Base-by-base conservation (phyloP, 345 rosid species). In the Lagerstroemia speciosa region DNA sequence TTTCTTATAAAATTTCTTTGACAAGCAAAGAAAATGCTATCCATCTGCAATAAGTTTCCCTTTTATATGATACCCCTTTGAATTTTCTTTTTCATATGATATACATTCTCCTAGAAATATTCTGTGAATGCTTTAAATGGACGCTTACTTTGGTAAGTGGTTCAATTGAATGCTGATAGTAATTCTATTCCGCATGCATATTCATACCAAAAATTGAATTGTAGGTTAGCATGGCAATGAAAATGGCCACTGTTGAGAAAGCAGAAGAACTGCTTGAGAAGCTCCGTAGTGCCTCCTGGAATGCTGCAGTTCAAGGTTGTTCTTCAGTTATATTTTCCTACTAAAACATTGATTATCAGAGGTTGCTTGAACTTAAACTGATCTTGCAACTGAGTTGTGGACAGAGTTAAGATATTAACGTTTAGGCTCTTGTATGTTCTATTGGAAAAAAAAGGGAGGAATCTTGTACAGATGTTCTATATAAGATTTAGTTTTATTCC, bases 191-290 rank as follows among this genome's bases (percentile, higher is more conserved):
- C 8, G 8, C 50, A 37, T 55, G 71, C 75, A 75, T 66, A 78
- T 71, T 66, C 66, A 33, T 71, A 19, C 15, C 60, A 58, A 27
- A 58, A 41, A 50, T 30, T 55, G 55, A 58, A 20, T 78, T 29
- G 61, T 71, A 92, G 96, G 95, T 90, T 67, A 90, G 95, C 85
- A 92, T 90, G 98, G 96, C 91, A 62, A 82, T 78, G 78, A 92
- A 92, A 83, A 90, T 92, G 98, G 98, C 98, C 50, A 92, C 95
- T 22, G 91, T 88, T 69, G 89, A 85, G 50, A 90, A 86, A 79
- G 93, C 96, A 24, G 78, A 78, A 60, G 93, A 88, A 77, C 93
- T 92, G 24, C 73, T 92, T 55, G 98, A 92, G 74, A 85, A 87
- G 86, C 90, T 92, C 77, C 85, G 93, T 6, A 76, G 75, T 71